These are phyloP conservation scores for Xylaria sp. DNA, from an alignment of 2,329 filamentous ascomycete species.

Conservation along the genomic window DNA sequence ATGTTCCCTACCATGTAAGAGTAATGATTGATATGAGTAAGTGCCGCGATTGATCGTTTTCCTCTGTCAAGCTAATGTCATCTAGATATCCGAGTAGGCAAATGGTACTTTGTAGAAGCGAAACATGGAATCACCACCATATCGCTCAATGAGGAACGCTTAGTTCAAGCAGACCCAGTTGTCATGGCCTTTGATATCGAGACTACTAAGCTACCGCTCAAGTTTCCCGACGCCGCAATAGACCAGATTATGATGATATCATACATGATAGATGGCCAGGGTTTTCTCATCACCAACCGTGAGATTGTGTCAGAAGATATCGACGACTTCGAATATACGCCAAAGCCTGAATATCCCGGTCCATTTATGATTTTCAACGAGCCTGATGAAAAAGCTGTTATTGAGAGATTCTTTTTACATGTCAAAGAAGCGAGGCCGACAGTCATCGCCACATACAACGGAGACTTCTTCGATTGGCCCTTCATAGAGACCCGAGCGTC, in stretches of 20 bases:
- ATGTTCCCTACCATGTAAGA: constrained; percentile 98
- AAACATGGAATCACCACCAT: constrained; percentile 91
- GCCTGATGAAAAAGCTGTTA: constrained; percentile 84
- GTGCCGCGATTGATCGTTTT: constrained; percentile 7
- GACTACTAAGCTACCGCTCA: constrained; percentile 93
- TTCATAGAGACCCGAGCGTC: constrained; percentile 95
- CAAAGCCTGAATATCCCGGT: constrained; percentile 93
- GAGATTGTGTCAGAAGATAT: constrained; percentile 99
- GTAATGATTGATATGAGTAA: constrained; percentile 93
- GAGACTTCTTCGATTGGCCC: constrained; percentile 99
- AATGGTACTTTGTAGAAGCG: constrained; percentile 95
- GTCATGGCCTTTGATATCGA: constrained; percentile 99
- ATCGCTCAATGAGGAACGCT: constrained; percentile 84
- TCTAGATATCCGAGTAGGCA: constrained; percentile 90
- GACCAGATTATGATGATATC: constrained; percentile 99
- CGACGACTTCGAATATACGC: constrained; percentile 96
- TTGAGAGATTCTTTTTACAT: constrained; percentile 94
- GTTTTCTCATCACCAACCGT: constrained; percentile 96
- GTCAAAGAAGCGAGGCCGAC: constrained; percentile 95
- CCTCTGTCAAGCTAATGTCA: constrained; percentile 34
- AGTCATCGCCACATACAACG: constrained; percentile 99
- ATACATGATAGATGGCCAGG: constrained; percentile 99
- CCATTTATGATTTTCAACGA: constrained; percentile 99
- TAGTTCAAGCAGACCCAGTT: constrained; percentile 93
- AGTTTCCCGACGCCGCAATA: constrained; percentile 93